These are phyloP conservation scores for Trichosanthes cucumerina DNA, from an alignment of 306 rosid genomes.

Conservation along the genomic window DNA sequence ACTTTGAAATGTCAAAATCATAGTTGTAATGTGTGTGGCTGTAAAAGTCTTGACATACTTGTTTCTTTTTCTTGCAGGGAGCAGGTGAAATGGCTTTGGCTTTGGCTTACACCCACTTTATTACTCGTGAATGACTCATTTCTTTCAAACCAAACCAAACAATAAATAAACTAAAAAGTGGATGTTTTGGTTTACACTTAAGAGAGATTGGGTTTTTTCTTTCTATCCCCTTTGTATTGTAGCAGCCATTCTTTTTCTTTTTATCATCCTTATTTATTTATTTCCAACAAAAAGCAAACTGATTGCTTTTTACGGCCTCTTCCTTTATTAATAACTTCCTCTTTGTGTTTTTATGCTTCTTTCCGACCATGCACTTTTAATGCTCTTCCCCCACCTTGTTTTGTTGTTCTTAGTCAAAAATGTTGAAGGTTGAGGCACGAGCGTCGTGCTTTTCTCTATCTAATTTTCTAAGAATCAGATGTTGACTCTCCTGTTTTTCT, in stretches of 20 bases:
- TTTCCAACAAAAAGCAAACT: background rate
- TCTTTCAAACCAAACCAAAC: background rate
- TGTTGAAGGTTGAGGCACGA: background rate
- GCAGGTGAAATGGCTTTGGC: background rate
- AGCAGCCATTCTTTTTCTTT: background rate
- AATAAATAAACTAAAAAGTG: background rate
- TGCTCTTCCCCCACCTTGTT: background rate
- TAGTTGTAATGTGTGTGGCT: background rate
- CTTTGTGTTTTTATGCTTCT: background rate
- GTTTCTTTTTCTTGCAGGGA: background rate
- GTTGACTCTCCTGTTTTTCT: background rate
- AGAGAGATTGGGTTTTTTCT: background rate
- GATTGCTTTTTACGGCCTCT: background rate
- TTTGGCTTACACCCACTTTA: background rate
- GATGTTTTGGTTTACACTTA: background rate
- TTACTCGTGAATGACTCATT: background rate
- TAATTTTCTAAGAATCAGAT: background rate
- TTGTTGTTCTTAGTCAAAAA: background rate
- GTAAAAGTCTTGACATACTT: background rate
- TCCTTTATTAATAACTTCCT: background rate
- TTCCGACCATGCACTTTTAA: background rate
- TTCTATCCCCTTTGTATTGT: background rate
- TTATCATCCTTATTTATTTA: background rate
- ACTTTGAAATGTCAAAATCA: background rate
- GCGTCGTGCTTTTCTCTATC: background rate